Base-by-base conservation (phyloP, 495 filamentous ascomycete genomes). In the Aspergillus bertholletiae region DNA sequence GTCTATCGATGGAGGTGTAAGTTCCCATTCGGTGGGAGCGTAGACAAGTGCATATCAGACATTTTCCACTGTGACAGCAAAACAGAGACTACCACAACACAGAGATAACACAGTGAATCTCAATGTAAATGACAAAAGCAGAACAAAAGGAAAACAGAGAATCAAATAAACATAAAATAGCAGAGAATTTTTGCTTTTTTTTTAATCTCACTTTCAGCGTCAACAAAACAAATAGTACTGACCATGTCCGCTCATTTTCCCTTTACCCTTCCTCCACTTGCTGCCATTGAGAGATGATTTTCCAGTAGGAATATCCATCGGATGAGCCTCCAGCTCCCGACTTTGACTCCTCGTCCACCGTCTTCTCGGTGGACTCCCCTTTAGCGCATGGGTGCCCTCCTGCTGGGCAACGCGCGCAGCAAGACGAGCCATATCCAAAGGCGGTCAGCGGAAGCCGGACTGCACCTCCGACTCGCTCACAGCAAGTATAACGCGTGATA, bases 281-380 rank as follows among this genome's bases (percentile, higher is more conserved):
- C 47, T 26, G 8, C 12, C 18, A 12, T 37, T 18, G 51, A 28
- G 12, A 27, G 26, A 44, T 12, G 57, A 22, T 17, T 28, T 27
- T 4, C 35, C 51, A 51, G 18, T 21, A 48, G 27, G 23, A 24
- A 1, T 43, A 17, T 27, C 24, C 27, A 24, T 32, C 5, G 30
- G 11, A 18, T 11, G 20, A 24, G 23, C 20, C 17, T 62, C 61
- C 9, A 53, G 12, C 17, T 63, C 61, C 7, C 59, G 65, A 53
- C 65, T 68, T 48, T 60, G 65, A 32, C 62, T 65, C 28, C 65
- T 60, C 2, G 64, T 67, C 39, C 59, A 49, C 1, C 61, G 56
- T 35, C 54, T 57, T 6, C 49, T 40, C 3, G 44, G 35, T 3
- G 57, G 56, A 53, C 59, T 65, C 1, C 23, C 32, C 22, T 13